These are phyloP conservation scores for Diutina catenulata DNA, from an alignment of 1,139 yeast species.

Conservation along the genomic window DNA sequence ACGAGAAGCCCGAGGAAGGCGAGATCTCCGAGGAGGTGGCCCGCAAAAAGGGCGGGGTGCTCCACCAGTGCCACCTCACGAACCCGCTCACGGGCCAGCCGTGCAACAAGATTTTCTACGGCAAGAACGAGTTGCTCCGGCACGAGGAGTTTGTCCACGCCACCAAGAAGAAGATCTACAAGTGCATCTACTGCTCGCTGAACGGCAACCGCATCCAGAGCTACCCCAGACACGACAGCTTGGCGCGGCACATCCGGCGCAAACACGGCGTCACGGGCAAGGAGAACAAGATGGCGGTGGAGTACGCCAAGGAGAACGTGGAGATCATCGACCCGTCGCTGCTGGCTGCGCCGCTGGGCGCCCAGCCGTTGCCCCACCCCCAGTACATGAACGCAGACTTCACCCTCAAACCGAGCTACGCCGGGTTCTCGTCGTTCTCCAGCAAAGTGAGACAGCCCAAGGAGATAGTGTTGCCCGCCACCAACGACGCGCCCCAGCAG, in stretches of 20 bases:
- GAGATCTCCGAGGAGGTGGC: no score
- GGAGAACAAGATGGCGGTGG: constrained; percentile 36
- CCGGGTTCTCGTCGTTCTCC: constrained; percentile 24
- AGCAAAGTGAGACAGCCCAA: no score
- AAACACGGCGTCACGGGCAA: constrained; percentile 37
- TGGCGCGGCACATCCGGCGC: constrained; percentile 34
- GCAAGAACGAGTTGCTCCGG: constrained; percentile 32
- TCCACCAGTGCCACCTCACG: constrained; percentile 30
- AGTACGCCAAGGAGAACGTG: constrained; percentile 34
- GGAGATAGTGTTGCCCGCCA: no score
- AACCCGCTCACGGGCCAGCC: constrained; percentile 23
- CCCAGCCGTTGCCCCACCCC: constrained; percentile 22
- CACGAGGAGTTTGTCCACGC: constrained; percentile 42
- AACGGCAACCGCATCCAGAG: constrained; percentile 28
- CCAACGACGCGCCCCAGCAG: constrained; percentile 8
- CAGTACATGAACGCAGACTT: constrained; percentile 20
- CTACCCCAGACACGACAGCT: constrained; percentile 36
- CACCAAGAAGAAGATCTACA: constrained; percentile 30
- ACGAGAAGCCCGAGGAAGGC: no score
- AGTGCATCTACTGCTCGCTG: constrained; percentile 31
- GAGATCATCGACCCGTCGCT: constrained; percentile 12
- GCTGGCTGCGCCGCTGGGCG: constrained; percentile 6
- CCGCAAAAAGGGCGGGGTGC: no score
- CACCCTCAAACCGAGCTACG: constrained; percentile 19
- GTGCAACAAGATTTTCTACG: constrained; percentile 33